Percentiles rank a stretch among this genome's conserved stretches.
phyloP scores from a whole-genome alignment of 306 rosid species.

The Vicia villosa region DNA sequence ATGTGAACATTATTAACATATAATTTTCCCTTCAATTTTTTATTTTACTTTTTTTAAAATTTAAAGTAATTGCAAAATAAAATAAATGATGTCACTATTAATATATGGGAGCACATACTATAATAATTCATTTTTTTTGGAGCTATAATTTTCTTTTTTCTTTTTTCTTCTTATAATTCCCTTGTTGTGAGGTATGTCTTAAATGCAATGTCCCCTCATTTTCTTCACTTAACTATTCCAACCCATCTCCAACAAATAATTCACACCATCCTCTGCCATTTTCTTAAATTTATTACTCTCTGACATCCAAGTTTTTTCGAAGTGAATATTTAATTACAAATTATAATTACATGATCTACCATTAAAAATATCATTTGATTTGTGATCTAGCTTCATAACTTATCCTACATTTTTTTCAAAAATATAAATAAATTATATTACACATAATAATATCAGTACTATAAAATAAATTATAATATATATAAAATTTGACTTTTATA shows the following conservation, averaged over 20 bases:
- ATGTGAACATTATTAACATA: constrained; percentile 6
- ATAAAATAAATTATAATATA: background rate
- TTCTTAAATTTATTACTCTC: constrained; percentile 37
- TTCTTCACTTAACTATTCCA: constrained; percentile 40
- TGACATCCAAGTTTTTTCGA: constrained; percentile 47
- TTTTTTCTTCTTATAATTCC: constrained; percentile 32
- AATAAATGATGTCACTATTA: constrained; percentile 1
- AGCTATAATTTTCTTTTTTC: constrained; percentile 9
- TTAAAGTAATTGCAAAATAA: background rate
- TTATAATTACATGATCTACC: constrained; percentile 22
- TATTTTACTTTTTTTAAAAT: background rate
- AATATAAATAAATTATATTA: background rate
- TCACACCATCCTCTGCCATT: constrained; percentile 43
- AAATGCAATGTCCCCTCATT: constrained; percentile 57
- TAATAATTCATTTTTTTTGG: constrained; percentile 36
- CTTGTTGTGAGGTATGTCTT: constrained; percentile 46
- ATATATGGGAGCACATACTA: constrained; percentile 30
- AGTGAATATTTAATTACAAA: constrained; percentile 39
- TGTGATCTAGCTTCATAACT: constrained; percentile 14
- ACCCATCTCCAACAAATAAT: constrained; percentile 35
- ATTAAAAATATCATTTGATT: constrained; percentile 24
- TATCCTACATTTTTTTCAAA: background rate
- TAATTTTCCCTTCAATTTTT: background rate
- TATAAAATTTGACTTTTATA: too few species aligned
- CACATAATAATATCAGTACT: background rate